These are phyloP conservation scores for Cucurbita argyrosperma DNA, from an alignment of 306 rosid genomes.

Conservation along the genomic window DNA sequence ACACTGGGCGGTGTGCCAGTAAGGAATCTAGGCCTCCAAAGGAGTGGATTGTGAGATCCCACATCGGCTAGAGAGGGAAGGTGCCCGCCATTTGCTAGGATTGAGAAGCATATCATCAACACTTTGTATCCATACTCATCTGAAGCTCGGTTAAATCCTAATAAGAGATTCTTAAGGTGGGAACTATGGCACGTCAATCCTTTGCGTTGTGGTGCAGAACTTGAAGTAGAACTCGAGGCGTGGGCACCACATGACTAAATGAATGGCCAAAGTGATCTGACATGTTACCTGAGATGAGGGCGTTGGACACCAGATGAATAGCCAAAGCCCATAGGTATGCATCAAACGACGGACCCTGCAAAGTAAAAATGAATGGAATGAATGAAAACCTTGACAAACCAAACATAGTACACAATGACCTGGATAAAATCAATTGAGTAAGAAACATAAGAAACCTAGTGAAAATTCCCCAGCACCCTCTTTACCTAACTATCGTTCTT, in stretches of 20 bases:
- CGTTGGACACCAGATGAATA: background rate
- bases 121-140: background rate
- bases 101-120: background rate
- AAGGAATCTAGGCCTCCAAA: too few species aligned
- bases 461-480: background rate
- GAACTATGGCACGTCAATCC: background rate
- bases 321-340: background rate
- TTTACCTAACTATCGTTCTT: background rate
- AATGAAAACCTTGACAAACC: background rate
- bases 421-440: background rate
- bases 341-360: background rate
- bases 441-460: background rate
- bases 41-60: too few species aligned
- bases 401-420: background rate
- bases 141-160: background rate
- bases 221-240: background rate
- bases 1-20: too few species aligned
- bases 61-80: too few species aligned
- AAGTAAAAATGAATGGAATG: background rate
- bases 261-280: background rate
- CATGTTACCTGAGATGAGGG: background rate
- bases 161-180: background rate
- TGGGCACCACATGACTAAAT: background rate
- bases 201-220: background rate
- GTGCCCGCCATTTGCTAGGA: background rate